phyloP scores from a whole-genome alignment of 148 eudicot species.

The Spergularia bocconei region DNA sequence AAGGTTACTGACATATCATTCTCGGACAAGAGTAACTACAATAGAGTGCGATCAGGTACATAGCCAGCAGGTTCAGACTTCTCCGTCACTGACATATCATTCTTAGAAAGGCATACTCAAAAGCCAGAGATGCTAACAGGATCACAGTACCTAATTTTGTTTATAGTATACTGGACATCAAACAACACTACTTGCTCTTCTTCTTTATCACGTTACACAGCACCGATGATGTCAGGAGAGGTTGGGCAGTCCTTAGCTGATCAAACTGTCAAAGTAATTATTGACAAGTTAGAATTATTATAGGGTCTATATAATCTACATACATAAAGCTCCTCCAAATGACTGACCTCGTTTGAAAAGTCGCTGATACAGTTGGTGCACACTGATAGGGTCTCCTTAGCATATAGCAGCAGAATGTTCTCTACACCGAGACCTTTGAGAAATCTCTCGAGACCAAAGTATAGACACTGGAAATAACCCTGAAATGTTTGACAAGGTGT shows the following conservation, averaged over 20 bases:
- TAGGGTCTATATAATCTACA: background rate
- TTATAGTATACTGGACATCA: slow-evolving; percentile 9
- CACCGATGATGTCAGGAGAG: slow-evolving; percentile 59
- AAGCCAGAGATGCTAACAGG: slow-evolving; percentile 7
- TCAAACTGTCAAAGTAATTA: slow-evolving; percentile 45
- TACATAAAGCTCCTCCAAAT: background rate
- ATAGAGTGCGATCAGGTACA: background rate
- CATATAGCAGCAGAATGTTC: slow-evolving; percentile 72
- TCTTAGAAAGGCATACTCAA: slow-evolving; percentile 7
- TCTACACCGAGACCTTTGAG: slow-evolving; percentile 50
- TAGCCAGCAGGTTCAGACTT: slow-evolving; percentile 4
- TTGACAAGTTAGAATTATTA: background rate
- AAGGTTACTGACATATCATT: background rate
- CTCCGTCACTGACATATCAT: background rate
- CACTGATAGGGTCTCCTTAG: slow-evolving; percentile 64
- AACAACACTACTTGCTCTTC: slow-evolving; percentile 9
- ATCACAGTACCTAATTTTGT: slow-evolving; percentile 11
- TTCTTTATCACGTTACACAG: slow-evolving; percentile 39
- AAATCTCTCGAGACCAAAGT: slow-evolving; percentile 59
- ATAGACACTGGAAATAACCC: slow-evolving; percentile 83
- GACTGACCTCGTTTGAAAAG: slow-evolving; percentile 51
- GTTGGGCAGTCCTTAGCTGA: slow-evolving; percentile 32
- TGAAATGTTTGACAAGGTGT: slow-evolving; percentile 16
- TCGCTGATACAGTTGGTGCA: slow-evolving; percentile 65
- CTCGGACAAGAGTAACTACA: slow-evolving; percentile 8